Conservation (phyloP, 768 basidiomycete genomes). For the Amyloporia xantha region DNA sequence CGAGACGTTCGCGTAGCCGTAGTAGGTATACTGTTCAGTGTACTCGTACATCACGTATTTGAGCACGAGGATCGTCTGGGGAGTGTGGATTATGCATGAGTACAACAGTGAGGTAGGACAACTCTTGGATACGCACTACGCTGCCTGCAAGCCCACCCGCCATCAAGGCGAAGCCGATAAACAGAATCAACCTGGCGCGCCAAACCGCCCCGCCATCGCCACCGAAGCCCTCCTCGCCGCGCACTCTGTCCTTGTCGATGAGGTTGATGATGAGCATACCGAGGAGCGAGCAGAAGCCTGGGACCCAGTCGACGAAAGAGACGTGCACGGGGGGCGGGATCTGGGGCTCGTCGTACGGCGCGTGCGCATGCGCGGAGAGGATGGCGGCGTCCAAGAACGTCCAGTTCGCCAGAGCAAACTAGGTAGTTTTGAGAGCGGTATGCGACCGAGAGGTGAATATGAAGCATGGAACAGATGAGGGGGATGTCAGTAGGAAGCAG, state of each 20-base stretch:
- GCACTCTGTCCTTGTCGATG: constrained; percentile 89
- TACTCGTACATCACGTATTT: constrained; percentile 81
- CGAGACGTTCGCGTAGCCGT: constrained; percentile 92
- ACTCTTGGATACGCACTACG: constrained; percentile 62
- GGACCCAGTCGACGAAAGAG: constrained; percentile 95
- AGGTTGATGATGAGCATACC: constrained; percentile 91
- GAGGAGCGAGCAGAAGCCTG: constrained; percentile 85
- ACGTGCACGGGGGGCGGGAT: constrained; percentile 74
- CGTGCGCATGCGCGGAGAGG: constrained; percentile 77
- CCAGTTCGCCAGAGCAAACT: constrained; percentile 97
- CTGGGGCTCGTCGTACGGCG: constrained; percentile 66
- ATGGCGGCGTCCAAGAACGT: constrained; percentile 91
- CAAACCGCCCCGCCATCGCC: constrained; percentile 84
- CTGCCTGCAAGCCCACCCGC: constrained; percentile 97
- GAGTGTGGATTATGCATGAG: not conserved
- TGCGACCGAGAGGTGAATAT: not conserved
- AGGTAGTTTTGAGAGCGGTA: not conserved
- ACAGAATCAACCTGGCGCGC: constrained; percentile 85
- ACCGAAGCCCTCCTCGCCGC: constrained; percentile 73
- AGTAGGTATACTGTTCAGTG: constrained; percentile 74
- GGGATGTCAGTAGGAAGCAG: not conserved
- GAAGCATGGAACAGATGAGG: not conserved
- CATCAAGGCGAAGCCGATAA: constrained; percentile 95
- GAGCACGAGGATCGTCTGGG: constrained; percentile 78
- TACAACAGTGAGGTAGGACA: too few relatives aligned